Evolutionary conservation across 2,329 filamentous ascomycete species (phyloP), one percentile per base, ranked within the genome.

Genomic region (Monilinia aucupariae): DNA sequence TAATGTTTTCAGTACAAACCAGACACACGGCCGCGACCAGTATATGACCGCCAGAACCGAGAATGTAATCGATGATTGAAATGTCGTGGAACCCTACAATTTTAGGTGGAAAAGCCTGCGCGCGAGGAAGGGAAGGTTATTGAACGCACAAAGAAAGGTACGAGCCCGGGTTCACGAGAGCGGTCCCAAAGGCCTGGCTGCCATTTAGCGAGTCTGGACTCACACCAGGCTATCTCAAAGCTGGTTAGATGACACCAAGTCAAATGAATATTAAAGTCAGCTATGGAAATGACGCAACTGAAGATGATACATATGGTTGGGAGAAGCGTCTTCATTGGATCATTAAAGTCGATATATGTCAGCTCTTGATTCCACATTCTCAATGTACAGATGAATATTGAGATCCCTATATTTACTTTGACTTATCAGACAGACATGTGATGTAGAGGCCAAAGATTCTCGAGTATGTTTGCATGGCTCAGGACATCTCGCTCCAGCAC

Each of bases 321-420:
- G 41, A 25, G 41, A 34, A 34, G 54, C 54, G 39, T 10, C 27
- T 39, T 58, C 54, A 58, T 12, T 58, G 54, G 54, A 58, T 41
- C n/a, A 17, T 58, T 58, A 25, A 41, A 58, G 32, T 58, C 32
- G 54, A 58, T 22, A 41, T 39, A 45, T 58, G 41, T 25, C 54
- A 47, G 41, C 54, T 58, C 13, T 34, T 47, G 41, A 32, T 58
- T 47, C 54, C 54, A 34, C 32, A 58, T 27, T 27, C 37, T 9
- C 10, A 1, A 15, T 41, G 54, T 47, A 48, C 41, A n/a, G 41
- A 58, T 10, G 41, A 34, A 20, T 58, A 8, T 1, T 13, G 22
- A 32, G 41, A 58, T 7, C 2, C 32, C 10, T 58, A 58, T 58
- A 25, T n/a, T 34, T 34, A 20, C 20, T 47, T 58, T 25, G 3